These are phyloP conservation scores for Aureobasidium musti DNA, from an alignment of 2,329 filamentous ascomycete genomes.

Conservation along the genomic window DNA sequence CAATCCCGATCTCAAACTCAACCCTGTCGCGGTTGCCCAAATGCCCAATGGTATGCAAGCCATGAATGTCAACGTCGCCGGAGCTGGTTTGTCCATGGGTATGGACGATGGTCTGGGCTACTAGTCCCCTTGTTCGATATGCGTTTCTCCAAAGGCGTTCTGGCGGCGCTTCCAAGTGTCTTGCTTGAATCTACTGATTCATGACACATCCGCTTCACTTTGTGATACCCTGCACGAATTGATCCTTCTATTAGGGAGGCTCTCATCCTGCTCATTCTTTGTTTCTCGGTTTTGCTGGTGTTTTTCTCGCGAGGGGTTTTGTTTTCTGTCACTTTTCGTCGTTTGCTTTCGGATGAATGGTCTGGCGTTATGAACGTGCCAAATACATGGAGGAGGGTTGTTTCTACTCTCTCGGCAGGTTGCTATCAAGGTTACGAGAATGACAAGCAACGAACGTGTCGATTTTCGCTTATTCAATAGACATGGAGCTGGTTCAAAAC, in stretches of 20 bases:
- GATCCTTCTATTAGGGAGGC: conserved; percentile 5
- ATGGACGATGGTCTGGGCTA: conserved; percentile 55
- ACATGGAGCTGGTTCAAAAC: background rate
- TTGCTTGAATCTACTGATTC: background rate
- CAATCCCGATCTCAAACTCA: conserved; percentile 74
- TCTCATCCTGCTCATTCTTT: conserved; percentile 1
- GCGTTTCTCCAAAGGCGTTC: background rate
- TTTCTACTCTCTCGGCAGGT: background rate
- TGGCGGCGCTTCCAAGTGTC: conserved; percentile 11
- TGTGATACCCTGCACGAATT: conserved; percentile 28
- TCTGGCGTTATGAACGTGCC: background rate
- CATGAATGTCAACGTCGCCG: conserved; percentile 54
- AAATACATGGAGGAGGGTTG: background rate
- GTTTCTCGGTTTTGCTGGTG: conserved; percentile 1
- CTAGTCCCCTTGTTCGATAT: conserved; percentile 14
- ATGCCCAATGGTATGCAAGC: conserved; percentile 46
- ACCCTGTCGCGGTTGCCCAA: conserved; percentile 39
- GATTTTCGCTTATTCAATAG: conserved; percentile 11
- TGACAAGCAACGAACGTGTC: conserved; percentile 19
- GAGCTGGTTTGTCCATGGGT: conserved; percentile 55
- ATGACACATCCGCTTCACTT: conserved; percentile 20
- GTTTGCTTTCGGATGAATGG: background rate
- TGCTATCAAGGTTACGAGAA: conserved; percentile 18
- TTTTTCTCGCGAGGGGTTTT: background rate
- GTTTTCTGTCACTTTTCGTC: background rate